Evolutionary conservation across 2,329 filamentous ascomycete genomes (phyloP), one percentile per base, ranked within the genome.

Genomic region (Venturia pyrina): DNA sequence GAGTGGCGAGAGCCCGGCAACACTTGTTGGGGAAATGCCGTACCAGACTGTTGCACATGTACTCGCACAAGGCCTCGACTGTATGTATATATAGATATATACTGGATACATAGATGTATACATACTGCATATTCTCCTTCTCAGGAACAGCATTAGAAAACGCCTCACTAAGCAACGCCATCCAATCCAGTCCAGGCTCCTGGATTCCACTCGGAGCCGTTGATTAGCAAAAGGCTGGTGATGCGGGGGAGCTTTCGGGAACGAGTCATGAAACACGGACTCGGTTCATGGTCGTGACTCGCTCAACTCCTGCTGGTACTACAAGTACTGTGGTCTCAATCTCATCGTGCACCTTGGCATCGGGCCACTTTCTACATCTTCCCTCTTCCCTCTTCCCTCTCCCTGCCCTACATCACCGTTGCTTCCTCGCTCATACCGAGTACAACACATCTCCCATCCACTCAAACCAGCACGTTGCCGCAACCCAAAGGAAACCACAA

Each of bases 271-370:
- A 21, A n/a, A 37, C 32, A 59, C 15, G 19, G 1, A 19, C 37
- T 17, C 15, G 5, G 11, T 53, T 28, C 48, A 13, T 15, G 21
- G 13, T 10, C 10, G 21, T 21, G 48, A 53, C 48, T 50, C 44
- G 2, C 28, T 11, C 48, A 53, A 53, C 24, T 34, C 50, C 28
- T n/a, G 32, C 7, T 57, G 3, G n/a, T n/a, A n/a, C n/a, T n/a
- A n/a, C n/a, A n/a, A n/a, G n/a, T n/a, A n/a, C n/a, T n/a, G n/a
- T n/a, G n/a, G n/a, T n/a, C n/a, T n/a, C 53, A 34, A 59, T 37
- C 17, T n/a, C 53, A 59, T 59, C 53, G 53, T 40, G 53, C 5
- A 37, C 15, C 53, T 59, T 59, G 53, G 53, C 53, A 59, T 56
- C 50, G n/a, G n/a, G n/a, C n/a, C n/a, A n/a, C n/a, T n/a, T n/a